These are phyloP conservation scores for Candida argentea DNA, from an alignment of 805 yeast species.

Conservation along the genomic window DNA sequence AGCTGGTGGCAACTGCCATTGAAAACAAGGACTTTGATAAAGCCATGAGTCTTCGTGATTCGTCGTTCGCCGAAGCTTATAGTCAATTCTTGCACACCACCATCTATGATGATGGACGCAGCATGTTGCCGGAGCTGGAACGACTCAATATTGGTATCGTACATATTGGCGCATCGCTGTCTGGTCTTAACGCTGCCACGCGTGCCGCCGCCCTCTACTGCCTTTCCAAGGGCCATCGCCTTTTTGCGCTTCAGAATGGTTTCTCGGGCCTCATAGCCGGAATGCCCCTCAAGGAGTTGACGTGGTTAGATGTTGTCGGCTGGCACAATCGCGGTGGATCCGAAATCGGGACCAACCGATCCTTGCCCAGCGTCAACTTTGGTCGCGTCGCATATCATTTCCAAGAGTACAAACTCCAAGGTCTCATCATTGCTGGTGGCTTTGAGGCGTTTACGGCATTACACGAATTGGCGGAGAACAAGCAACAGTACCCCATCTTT, in stretches of 20 bases:
- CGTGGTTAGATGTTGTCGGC: constrained; percentile 62
- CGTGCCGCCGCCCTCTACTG: constrained; percentile 67
- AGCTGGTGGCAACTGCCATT: constrained; percentile 64
- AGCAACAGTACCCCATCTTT: constrained; percentile 57
- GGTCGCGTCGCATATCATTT: constrained; percentile 67
- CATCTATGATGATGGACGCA: constrained; percentile 23
- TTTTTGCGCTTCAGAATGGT: constrained; percentile 66
- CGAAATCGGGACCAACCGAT: constrained; percentile 72
- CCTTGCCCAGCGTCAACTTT: constrained; percentile 55
- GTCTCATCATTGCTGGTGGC: constrained; percentile 69
- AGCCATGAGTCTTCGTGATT: constrained; percentile 64
- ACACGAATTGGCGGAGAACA: constrained; percentile 52
- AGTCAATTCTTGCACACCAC: constrained; percentile 50
- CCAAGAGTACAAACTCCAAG: constrained; percentile 59
- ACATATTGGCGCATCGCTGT: constrained; percentile 75
- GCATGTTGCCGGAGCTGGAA: constrained; percentile 37
- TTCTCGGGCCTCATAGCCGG: constrained; percentile 60
- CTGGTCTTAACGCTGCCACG: constrained; percentile 71
- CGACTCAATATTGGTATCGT: constrained; percentile 58
- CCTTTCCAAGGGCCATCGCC: constrained; percentile 64
- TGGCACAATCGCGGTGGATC: constrained; percentile 75
- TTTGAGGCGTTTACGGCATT: constrained; percentile 72
- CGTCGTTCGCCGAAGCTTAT: constrained; percentile 58
- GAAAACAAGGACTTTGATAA: constrained; percentile 53
- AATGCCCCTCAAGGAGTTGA: constrained; percentile 47